Evolutionary conservation across 2,329 filamentous ascomycete genomes (phyloP), one percentile per base, ranked within the genome.

Genomic region (Colletotrichum karsti): DNA sequence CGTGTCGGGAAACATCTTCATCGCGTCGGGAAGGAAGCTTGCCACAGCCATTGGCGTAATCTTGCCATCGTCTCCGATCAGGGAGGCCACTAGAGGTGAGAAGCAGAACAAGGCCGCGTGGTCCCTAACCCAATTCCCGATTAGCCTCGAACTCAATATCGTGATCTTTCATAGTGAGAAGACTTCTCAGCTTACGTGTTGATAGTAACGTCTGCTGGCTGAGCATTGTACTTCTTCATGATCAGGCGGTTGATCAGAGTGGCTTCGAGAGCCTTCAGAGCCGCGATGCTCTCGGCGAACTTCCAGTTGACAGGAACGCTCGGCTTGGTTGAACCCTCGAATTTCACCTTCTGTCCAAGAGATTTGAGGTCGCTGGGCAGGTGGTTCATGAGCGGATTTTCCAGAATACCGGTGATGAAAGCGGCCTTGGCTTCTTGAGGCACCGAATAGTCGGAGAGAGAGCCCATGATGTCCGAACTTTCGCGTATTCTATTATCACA

Each of bases 271-370:
- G 76, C 84, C 71, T 86, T 87, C 28, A 87, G 70, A 2, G 83
- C 77, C 0, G 84, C 80, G 1, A 86, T 81, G 51, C 84, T 86
- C 72, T 88, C 86, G 3, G 86, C 85, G 56, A 87, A 86, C 3
- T 85, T 79, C 86, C 87, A 88, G 57, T 86, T 87, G 73, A 88
- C 84, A 0, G 85, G 84, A 9, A 88, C 79, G 48, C 77, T 82
- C 0, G 85, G 85, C 28, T 74, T 73, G 24, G 77, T 72, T 15
- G 72, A 76, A 4, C 85, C 85, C 24, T 80, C 78, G 63, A 85
- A 87, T 0, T 71, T 74, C 44, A 85, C 77, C 33, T 64, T 53
- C 12, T 58, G 60, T 7, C 35, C 54, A 8, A 68, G 65, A 22
- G 24, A 48, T 7, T 37, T 68, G 20, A 68, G 60, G 44, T 68